phyloP scores from a whole-genome alignment of 176 grass and related monocot genomes.

The Zizania latifolia region DNA sequence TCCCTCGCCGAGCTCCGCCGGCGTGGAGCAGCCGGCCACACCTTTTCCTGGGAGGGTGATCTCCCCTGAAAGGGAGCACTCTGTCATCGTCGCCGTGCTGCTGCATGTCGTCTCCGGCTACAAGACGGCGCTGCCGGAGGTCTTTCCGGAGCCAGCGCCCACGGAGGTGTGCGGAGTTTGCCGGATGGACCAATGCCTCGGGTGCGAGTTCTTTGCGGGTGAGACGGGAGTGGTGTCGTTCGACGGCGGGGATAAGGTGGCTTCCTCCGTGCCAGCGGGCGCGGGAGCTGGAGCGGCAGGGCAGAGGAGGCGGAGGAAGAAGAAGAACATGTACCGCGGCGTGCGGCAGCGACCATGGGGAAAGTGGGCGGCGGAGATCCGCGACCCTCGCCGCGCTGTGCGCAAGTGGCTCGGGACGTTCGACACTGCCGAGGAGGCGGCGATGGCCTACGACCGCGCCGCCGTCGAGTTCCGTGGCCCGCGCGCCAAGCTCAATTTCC shows the following conservation, averaged over 20 bases:
- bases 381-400: constrained; percentile 70
- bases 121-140: constrained; percentile 37
- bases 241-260: neutral
- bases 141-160: neutral
- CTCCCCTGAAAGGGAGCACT: constrained; percentile 43
- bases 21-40: neutral
- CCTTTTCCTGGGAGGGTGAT: constrained; percentile 1
- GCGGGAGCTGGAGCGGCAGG: no score
- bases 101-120: constrained; percentile 65
- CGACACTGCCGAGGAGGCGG: constrained; percentile 73
- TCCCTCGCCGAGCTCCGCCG: neutral
- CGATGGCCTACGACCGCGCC: constrained; percentile 69
- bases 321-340: constrained; percentile 83
- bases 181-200: constrained; percentile 58
- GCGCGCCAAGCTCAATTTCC: constrained; percentile 89
- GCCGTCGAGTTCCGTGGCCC: constrained; percentile 85
- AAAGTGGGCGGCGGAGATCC: constrained; percentile 96
- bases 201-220: constrained; percentile 52
- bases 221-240: neutral
- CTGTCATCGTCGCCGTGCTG: constrained; percentile 59
- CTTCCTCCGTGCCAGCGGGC: no score
- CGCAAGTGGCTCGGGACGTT: constrained; percentile 90
- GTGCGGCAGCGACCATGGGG: constrained; percentile 91
- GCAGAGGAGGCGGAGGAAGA: constrained; percentile 38
- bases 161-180: constrained; percentile 26